Evolutionary conservation across 768 basidiomycete genomes (phyloP).

Genomic region (Podaxis sp.): DNA sequence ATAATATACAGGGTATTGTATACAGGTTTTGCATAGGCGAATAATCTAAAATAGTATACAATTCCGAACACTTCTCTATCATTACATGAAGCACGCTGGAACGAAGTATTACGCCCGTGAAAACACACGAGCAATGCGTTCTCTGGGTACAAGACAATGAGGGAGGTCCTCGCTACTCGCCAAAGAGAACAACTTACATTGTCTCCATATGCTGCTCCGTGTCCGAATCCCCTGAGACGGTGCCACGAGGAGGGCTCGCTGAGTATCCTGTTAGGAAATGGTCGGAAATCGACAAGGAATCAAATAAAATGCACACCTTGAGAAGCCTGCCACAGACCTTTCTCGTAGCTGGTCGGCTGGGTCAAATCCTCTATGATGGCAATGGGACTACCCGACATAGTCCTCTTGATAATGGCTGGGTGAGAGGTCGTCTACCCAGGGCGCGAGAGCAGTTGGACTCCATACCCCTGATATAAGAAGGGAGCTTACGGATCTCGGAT

Average conservation of each 20-base stretch:
- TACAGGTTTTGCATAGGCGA: not conserved
- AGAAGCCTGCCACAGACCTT: not conserved
- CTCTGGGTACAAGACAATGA: not conserved
- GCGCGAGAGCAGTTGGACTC: not conserved
- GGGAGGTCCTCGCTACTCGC: not conserved
- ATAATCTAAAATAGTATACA: not conserved
- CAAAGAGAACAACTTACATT: not conserved
- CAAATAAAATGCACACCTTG: not conserved
- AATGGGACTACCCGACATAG: not conserved
- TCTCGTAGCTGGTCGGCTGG: not conserved
- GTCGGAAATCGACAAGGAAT: not conserved
- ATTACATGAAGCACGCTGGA: not conserved
- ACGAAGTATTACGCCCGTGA: not conserved
- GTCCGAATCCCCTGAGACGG: not conserved
- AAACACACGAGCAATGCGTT: slow-evolving; percentile 12
- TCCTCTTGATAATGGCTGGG: not conserved
- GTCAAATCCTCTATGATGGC: not conserved
- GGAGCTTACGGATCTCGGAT: not conserved
- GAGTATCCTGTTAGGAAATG: not conserved
- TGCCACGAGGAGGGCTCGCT: not conserved
- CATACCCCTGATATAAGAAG: not conserved
- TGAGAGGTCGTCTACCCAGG: not conserved
- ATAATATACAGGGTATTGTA: not conserved
- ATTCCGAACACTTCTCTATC: not conserved
- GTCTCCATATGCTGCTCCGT: not conserved